Evolutionary conservation across 495 filamentous ascomycete genomes (phyloP).

Genomic region (Cudoniella acicularis): DNA sequence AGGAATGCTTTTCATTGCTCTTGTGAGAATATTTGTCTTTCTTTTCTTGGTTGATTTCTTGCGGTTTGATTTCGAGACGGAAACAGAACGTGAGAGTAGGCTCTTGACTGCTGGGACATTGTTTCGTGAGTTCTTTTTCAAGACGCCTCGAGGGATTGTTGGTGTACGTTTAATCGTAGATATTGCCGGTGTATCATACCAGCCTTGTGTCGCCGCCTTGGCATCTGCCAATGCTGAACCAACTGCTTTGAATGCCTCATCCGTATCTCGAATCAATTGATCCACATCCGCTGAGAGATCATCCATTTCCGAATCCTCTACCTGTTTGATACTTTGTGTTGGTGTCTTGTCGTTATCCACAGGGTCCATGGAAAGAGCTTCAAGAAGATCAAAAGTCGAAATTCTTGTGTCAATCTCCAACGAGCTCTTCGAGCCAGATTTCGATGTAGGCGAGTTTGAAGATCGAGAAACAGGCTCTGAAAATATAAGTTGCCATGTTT

Average conservation of each 20-base stretch:
- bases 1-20: constrained; percentile 9
- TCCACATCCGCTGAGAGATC: constrained; percentile 31
- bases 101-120: not conserved
- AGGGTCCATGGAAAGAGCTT: constrained; percentile 24
- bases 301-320: constrained; percentile 18
- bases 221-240: constrained; percentile 33
- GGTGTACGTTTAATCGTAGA: not conserved
- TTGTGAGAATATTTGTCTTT: constrained; percentile 5
- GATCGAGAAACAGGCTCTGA: constrained; percentile 3
- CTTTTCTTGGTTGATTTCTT: constrained; percentile 35
- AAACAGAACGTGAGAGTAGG: constrained; percentile 20
- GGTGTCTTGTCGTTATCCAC: constrained; percentile 23
- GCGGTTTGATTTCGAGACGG: constrained; percentile 36
- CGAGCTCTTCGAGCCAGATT: not conserved
- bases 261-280: constrained; percentile 42
- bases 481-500: constrained; percentile 18
- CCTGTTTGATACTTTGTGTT: constrained; percentile 16
- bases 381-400: constrained; percentile 24
- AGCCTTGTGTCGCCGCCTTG: constrained; percentile 22
- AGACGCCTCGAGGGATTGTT: not conserved
- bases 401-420: constrained; percentile 6
- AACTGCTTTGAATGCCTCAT: constrained; percentile 38
- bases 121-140: not conserved
- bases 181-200: constrained; percentile 3
- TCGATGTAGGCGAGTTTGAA: not conserved